Evolutionary conservation across 192 early-diverging fungal genomes (phyloP).

Genomic region (Coemansia nantahalensis): DNA sequence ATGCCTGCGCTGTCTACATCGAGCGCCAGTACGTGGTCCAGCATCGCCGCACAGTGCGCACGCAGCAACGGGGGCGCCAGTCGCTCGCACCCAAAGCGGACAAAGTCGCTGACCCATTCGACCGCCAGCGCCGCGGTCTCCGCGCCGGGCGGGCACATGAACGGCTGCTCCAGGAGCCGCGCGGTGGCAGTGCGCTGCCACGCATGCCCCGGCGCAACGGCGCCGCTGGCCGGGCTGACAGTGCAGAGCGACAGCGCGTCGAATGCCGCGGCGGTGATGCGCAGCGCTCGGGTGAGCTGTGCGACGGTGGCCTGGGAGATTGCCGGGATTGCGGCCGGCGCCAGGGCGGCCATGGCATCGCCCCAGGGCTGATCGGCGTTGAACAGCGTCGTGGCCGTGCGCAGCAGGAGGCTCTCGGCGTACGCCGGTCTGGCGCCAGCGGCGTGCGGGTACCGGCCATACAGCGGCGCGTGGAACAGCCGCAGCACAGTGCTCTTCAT

Average conservation of each 20-base stretch:
- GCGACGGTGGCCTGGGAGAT: conserved; percentile 4
- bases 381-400: conserved; percentile 32
- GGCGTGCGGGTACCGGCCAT: conserved; percentile 26
- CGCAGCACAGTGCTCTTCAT: conserved; percentile 34
- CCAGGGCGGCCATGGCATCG: conserved; percentile 8
- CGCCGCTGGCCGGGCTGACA: neutral
- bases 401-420: conserved; percentile 26
- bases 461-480: conserved; percentile 26
- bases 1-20: neutral
- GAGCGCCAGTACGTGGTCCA: conserved; percentile 15
- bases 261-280: conserved; percentile 20
- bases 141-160: conserved; percentile 11
- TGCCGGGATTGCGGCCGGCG: conserved; percentile 19
- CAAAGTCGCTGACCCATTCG: conserved; percentile 37
- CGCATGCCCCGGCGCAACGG: neutral
- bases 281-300: conserved; percentile 17
- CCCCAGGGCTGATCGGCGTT: conserved; percentile 39
- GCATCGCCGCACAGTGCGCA: conserved; percentile 16
- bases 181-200: conserved; percentile 5
- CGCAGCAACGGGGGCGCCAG: conserved; percentile 17
- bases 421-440: conserved; percentile 13
- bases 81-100: conserved; percentile 1
- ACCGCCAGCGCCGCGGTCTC: conserved; percentile 6
- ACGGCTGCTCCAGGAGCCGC: conserved; percentile 19
- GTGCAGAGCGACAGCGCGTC: conserved; percentile 41